Percentiles rank a stretch among this genome's conserved stretches.
Conservation (phyloP, 148 eudicot species). For the Chenopodium album region DNA sequence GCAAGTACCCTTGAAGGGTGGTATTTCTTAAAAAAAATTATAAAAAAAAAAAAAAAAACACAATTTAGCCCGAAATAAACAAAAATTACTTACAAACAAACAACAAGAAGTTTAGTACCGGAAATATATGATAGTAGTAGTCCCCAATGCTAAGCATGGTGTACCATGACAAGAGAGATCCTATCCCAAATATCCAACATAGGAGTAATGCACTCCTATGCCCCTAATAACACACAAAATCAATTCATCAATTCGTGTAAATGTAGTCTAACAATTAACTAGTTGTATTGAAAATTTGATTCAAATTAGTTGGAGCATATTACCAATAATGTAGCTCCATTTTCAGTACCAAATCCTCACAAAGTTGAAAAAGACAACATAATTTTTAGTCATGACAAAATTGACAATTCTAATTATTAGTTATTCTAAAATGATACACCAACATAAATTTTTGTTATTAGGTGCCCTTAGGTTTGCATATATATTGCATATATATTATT, state of each 20-base stretch:
- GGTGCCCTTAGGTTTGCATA: no score
- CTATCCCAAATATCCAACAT: constrained; percentile 65
- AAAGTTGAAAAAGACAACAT: no score
- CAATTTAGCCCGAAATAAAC: neutral
- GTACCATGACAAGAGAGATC: constrained; percentile 66
- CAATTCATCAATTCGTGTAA: no score
- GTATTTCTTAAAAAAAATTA: constrained; percentile 21
- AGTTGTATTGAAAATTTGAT: no score
- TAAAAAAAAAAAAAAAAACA: neutral
- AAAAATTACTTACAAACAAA: neutral
- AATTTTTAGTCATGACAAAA: no score
- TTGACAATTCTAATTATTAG: no score
- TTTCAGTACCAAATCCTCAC: no score
- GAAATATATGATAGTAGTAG: constrained; percentile 56
- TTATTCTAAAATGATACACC: no score
- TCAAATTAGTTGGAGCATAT: no score
- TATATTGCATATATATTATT: no score
- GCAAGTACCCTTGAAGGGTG: constrained; percentile 79
- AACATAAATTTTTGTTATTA: no score
- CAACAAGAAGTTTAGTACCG: constrained; percentile 34
- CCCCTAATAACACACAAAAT: constrained; percentile 37
- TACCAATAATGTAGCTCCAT: no score
- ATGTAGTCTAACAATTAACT: neutral
- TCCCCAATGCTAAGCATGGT: constrained; percentile 56
- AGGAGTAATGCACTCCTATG: constrained; percentile 31